These are phyloP conservation scores for Talaromyces proteolyticus DNA, from an alignment of 495 filamentous ascomycete genomes.

Conservation along the genomic window DNA sequence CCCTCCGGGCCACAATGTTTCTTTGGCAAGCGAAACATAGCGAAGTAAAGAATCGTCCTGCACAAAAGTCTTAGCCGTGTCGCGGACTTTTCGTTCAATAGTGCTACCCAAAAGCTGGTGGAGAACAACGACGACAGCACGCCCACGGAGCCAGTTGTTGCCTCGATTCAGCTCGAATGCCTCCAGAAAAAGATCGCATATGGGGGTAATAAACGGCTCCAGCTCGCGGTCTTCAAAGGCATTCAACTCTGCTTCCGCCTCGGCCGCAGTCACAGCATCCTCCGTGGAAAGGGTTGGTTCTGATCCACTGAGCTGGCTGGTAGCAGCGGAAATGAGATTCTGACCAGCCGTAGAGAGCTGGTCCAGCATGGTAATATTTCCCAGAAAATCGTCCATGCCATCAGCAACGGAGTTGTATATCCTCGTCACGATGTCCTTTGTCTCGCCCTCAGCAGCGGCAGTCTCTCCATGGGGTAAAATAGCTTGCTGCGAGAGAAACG, in stretches of 20 bases:
- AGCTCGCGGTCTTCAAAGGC: conserved; percentile 87
- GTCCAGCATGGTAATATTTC: conserved; percentile 92
- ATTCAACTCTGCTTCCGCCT: conserved; percentile 90
- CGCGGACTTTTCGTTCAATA: conserved; percentile 90
- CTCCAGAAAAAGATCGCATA: conserved; percentile 96
- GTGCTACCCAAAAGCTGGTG: conserved; percentile 72
- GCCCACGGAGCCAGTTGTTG: conserved; percentile 89
- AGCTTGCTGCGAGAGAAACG: conserved; percentile 87
- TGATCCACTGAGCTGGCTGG: conserved; percentile 57
- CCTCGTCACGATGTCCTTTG: conserved; percentile 85
- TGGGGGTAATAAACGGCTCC: conserved; percentile 95
- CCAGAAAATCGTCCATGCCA: conserved; percentile 96
- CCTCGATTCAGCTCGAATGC: conserved; percentile 90
- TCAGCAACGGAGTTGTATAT: conserved; percentile 95
- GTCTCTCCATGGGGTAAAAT: conserved; percentile 56
- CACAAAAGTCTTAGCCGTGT: conserved; percentile 61
- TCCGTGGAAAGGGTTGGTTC: conserved; percentile 40
- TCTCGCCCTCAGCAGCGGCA: conserved; percentile 54
- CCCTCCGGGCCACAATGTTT: conserved; percentile 77
- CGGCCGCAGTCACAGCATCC: conserved; percentile 65
- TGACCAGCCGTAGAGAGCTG: conserved; percentile 90
- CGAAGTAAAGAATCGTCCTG: conserved; percentile 73
- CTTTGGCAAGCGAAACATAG: conserved; percentile 64
- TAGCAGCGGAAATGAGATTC: conserved; percentile 85
- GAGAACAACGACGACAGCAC: conserved; percentile 82